phyloP scores from a whole-genome alignment of 2,329 filamentous ascomycete genomes.

The Epichloe sibirici region DNA sequence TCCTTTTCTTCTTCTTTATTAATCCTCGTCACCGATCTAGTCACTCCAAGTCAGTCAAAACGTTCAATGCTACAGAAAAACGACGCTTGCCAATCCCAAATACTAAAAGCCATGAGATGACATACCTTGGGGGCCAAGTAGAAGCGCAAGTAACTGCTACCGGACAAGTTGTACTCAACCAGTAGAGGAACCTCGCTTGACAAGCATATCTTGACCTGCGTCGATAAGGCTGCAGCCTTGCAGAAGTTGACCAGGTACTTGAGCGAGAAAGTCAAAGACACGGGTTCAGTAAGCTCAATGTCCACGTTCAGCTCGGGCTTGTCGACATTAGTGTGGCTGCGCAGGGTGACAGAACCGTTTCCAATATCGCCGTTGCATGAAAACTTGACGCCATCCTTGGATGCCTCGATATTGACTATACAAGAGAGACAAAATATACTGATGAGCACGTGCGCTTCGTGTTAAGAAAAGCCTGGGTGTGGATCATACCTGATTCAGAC shows the following conservation, averaged over 20 bases:
- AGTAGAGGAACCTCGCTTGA: conserved; percentile 93
- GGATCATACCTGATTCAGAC: conserved; percentile 73
- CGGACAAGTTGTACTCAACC: conserved; percentile 76
- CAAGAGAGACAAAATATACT: not conserved
- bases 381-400: conserved; percentile 96
- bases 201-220: conserved; percentile 77
- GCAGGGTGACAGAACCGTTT: conserved; percentile 83
- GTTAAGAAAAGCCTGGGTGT: not conserved
- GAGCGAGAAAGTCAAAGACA: conserved; percentile 90
- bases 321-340: conserved; percentile 78
- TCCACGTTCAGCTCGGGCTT: conserved; percentile 78
- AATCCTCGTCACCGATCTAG: conserved; percentile 30
- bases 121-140: conserved; percentile 95
- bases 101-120: conserved; percentile 1
- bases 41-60: not conserved
- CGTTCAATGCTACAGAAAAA: not conserved
- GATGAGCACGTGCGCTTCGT: not conserved
- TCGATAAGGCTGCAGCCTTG: conserved; percentile 82
- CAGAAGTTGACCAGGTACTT: conserved; percentile 99
- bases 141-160: conserved; percentile 86
- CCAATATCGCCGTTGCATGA: conserved; percentile 88
- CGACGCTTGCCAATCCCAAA: not conserved
- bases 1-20: conserved; percentile 6
- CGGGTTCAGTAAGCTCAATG: conserved; percentile 85
- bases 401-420: conserved; percentile 84